Base-by-base conservation (phyloP, 441 rosid genomes). In the Bruguiera hainesii region DNA sequence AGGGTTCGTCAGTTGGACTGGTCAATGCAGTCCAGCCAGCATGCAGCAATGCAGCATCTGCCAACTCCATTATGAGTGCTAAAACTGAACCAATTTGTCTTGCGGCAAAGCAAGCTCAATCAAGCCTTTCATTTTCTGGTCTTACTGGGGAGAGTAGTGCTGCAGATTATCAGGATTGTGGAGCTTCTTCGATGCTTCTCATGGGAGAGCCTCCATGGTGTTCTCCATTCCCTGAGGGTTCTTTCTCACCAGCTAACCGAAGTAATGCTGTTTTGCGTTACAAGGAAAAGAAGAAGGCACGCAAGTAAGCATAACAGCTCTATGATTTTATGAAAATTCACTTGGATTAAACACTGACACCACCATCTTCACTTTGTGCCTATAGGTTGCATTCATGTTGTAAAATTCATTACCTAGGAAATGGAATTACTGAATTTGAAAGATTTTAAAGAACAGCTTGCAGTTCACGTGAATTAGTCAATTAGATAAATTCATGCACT, bases 191-290 rank as follows among this genome's bases (percentile, higher is more conserved):
- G 29, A 74, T 89, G 82, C 85, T 80, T 77, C 83, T 85, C 74
- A 80, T 84, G 78, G 97, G 98, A 18, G 98, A 92, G 81, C 97
- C 97, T 75, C 93, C 94, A 65, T 88, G 96, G 97, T 81, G 83
- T 76, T 85, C 91, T 50, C 91, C 86, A n/a, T 71, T 93, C 63
- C 80, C 87, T 21, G 96, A 86, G 76, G 77, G 71, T 65, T 84
- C 87, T 48, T 77, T 72, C 56, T 71, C 85, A 33, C 84, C 91
- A 51, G 94, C 84, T 65, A 91, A 78, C 64, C 83, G 97, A 60
- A 89, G 76, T 69, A 69, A 89, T 49, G 98, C 99, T 16, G 97
- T 93, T 58, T 65, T 91, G 97, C 98, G 98, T 31, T 96, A 96
- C 84, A 96, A 84, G 81, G 98, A 96, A 72, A 96, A 96, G 77